phyloP scores from a whole-genome alignment of 352 stramenopile genomes.

The Plasmopara viticola region DNA sequence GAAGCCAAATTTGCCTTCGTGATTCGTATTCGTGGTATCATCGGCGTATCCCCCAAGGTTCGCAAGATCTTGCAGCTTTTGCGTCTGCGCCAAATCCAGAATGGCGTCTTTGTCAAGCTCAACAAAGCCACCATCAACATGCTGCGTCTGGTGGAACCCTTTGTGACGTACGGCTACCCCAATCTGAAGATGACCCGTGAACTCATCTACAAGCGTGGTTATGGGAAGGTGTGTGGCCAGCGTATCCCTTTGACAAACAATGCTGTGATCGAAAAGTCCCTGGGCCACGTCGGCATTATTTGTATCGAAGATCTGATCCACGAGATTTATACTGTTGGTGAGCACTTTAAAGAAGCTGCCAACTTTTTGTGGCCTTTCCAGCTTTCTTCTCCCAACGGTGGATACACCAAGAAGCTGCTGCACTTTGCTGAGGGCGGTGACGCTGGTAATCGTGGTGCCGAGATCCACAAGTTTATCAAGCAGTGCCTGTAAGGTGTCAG shows the following conservation, averaged over 20 bases:
- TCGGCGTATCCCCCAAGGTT: constrained; percentile 86
- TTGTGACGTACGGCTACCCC: constrained; percentile 98
- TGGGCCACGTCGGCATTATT: constrained; percentile 95
- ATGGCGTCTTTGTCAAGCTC: constrained; percentile 98
- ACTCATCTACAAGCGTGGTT: constrained; percentile 99
- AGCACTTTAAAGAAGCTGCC: constrained; percentile 98
- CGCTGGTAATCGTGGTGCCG: constrained; percentile 86
- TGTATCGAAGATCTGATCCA: constrained; percentile 99
- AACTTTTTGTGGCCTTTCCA: constrained; percentile 99
- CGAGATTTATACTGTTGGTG: constrained; percentile 98
- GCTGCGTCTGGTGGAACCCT: constrained; percentile 97
- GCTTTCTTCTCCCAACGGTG: constrained; percentile 94
- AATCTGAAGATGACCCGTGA: constrained; percentile 97
- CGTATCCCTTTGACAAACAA: constrained; percentile 97
- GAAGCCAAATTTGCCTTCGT: constrained; percentile 98
- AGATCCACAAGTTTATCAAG: constrained; percentile 95
- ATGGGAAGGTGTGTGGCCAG: constrained; percentile 98
- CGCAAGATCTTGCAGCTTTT: constrained; percentile 99
- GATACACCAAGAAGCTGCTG: constrained; percentile 92
- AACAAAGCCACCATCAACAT: constrained; percentile 99
- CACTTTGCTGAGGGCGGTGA: constrained; percentile 93
- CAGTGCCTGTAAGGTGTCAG: constrained; percentile 83
- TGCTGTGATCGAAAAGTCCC: constrained; percentile 93
- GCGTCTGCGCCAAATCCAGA: constrained; percentile 99
- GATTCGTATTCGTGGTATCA: constrained; percentile 99